A percentile compares a stretch with the other conserved stretches of the same genome.
These are phyloP conservation scores for Thozetella sp. DNA, from an alignment of 495 filamentous ascomycete genomes.

Conservation along the genomic window DNA sequence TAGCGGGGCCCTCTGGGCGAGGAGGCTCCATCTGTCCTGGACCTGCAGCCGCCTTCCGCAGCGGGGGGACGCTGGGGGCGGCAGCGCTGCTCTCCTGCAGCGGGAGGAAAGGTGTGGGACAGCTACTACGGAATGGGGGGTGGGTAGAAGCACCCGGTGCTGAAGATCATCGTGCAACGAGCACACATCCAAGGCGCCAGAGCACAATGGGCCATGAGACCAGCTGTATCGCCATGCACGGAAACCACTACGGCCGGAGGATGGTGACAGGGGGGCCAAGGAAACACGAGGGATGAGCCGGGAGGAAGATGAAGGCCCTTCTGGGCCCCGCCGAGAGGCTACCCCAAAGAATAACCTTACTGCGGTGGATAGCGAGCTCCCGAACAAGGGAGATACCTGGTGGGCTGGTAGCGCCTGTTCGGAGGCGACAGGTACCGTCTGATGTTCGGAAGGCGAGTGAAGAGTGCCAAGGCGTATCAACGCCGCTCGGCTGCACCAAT, in stretches of 20 bases:
- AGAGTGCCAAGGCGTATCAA: slow-evolving; percentile 13
- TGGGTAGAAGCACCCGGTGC: too few relatives aligned
- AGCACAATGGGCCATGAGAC: slow-evolving; percentile 16
- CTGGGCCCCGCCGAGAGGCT: not conserved
- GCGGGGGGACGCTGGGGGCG: too few relatives aligned
- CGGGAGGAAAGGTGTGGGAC: too few relatives aligned
- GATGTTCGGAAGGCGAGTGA: slow-evolving; percentile 11
- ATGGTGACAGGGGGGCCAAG: not conserved
- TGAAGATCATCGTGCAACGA: slow-evolving; percentile 6
- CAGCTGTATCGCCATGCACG: slow-evolving; percentile 32
- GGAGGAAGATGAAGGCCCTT: slow-evolving; percentile 2
- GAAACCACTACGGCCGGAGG: slow-evolving; percentile 32
- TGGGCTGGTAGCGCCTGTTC: slow-evolving; percentile 4
- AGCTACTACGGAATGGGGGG: too few relatives aligned
- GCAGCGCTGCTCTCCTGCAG: too few relatives aligned
- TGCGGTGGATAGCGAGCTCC: not conserved
- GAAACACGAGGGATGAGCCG: not conserved
- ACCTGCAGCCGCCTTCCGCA: too few relatives aligned
- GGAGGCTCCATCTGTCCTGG: not conserved
- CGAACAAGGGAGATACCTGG: not conserved
- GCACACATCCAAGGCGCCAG: slow-evolving; percentile 3
- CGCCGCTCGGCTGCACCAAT: not conserved
- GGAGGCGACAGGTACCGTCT: slow-evolving; percentile 11
- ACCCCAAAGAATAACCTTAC: not conserved
- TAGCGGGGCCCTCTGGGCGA: not conserved